These are phyloP conservation scores for Kodamaea ohmeri DNA, from an alignment of 1,139 yeast genomes.

Conservation along the genomic window DNA sequence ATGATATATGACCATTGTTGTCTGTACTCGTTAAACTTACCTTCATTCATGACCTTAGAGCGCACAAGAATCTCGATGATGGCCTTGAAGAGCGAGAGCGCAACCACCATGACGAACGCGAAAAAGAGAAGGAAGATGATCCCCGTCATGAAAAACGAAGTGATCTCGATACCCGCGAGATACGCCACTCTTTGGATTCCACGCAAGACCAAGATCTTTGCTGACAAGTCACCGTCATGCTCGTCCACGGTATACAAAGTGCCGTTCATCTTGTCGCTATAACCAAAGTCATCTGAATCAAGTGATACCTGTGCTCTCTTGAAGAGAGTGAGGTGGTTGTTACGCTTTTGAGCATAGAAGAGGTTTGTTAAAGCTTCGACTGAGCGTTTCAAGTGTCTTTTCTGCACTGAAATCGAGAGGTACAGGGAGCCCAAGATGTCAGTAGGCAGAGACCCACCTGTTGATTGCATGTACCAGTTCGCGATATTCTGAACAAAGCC, in stretches of 20 bases:
- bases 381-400: conserved; percentile 32
- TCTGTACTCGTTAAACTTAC: conserved; percentile 75
- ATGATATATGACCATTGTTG: conserved; percentile 75
- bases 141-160: conserved; percentile 83
- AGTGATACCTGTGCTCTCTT: conserved; percentile 33
- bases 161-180: conserved; percentile 79
- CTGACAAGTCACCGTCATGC: conserved; percentile 48
- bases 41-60: conserved; percentile 56
- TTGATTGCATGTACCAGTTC: conserved; percentile 94
- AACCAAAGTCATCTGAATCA: conserved; percentile 44
- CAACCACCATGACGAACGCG: conserved; percentile 65
- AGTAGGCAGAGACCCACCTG: conserved; percentile 82
- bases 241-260: conserved; percentile 71
- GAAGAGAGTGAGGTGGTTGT: conserved; percentile 20
- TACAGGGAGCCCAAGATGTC: conserved; percentile 56
- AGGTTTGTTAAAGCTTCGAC: conserved; percentile 20
- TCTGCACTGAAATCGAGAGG: conserved; percentile 80
- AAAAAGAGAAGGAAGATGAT: conserved; percentile 79
- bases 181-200: conserved; percentile 93
- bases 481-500: conserved; percentile 84
- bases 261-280: conserved; percentile 49
- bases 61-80: conserved; percentile 67
- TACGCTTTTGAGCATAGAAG: conserved; percentile 19
- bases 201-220: conserved; percentile 75
- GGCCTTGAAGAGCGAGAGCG: conserved; percentile 69